A percentile compares a stretch with the other conserved stretches of the same genome.
These are phyloP conservation scores for Trichomonas gallinae DNA, from an alignment of 208 protist species.

Conservation along the genomic window DNA sequence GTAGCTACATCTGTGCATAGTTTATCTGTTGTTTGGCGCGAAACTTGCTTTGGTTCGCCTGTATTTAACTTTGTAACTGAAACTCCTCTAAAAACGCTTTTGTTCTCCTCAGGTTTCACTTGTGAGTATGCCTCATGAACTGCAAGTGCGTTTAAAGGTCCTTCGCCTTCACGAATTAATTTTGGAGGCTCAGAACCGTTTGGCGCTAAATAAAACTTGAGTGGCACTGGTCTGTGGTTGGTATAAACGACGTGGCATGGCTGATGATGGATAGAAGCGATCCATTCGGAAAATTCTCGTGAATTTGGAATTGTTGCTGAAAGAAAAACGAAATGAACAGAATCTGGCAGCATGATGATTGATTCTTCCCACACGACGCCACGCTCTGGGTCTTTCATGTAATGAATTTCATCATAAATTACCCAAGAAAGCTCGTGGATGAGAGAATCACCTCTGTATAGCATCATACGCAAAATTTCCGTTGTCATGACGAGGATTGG, in stretches of 20 bases:
- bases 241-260: slow-evolving; percentile 23
- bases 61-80: too few species aligned
- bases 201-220: slow-evolving; percentile 1
- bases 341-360: slow-evolving; percentile 91
- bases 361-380: slow-evolving; percentile 99
- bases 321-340: slow-evolving; percentile 93
- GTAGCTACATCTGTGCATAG: too few species aligned
- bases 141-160: background rate
- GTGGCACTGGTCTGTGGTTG: background rate
- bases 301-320: slow-evolving; percentile 99
- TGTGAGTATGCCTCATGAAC: background rate
- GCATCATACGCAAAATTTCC: slow-evolving; percentile 55
- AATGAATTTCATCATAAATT: slow-evolving; percentile 88
- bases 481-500: slow-evolving; percentile 53
- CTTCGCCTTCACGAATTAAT: background rate
- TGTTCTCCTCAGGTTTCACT: background rate
- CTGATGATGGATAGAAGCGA: slow-evolving; percentile 65
- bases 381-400: slow-evolving; percentile 83
- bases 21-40: background rate
- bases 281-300: slow-evolving; percentile 95
- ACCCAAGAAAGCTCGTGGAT: slow-evolving; percentile 47
- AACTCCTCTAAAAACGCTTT: background rate
- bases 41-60: background rate
- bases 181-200: background rate
- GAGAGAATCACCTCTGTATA: slow-evolving; percentile 42